Base-by-base conservation (phyloP, 192 early-diverging fungal genomes). In the Coemansia sp. region DNA sequence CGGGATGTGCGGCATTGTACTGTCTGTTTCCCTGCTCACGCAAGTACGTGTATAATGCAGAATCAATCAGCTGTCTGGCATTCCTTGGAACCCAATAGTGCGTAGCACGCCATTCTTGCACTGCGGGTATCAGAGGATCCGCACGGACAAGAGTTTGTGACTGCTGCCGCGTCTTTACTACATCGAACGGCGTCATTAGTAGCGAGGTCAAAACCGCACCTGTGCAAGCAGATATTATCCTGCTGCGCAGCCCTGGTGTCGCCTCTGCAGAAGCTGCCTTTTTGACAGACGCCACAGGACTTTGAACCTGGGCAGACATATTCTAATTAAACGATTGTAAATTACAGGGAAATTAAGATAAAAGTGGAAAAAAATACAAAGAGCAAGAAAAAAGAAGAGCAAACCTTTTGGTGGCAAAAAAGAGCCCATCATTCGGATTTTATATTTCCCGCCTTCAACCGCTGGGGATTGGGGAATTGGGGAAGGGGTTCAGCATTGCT, bases 161-260 rank as follows among this genome's bases (percentile, higher is more conserved):
- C 64, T 70, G 68, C 61, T 71, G 72, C n/a, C 67, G 59, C 30
- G 67, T 69, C 45, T 63, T 65, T 16, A 74, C 63, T 25, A 71
- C 39, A 66, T 84, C 61, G 37, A 81, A 71, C 52, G 70, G 64
- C 15, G 75, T 80, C 77, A 80, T 75, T 29, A 80, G 74, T 7
- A 94, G 70, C 15, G 92, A 93, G 7, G 94, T 95, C 28, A 94
- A 48, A 0, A 95, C 71, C 3, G 94, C 92, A 2, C 95, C 95
- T 2, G 78, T 67, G 64, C 91, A 90, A 5, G 95, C 95, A 12
- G 95, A 94, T 21, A 92, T 31, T 64, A 92, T 91, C 51, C 86
- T 89, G 58, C 65, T 71, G 62, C 67, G 67, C 15, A 79, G 60
- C 30, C 63, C 71, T 23, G 75, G 62, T 53, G 61, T 70, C 34